A percentile compares a stretch with the other conserved stretches of the same genome.
These are phyloP conservation scores for Tylopilus sp. DNA, from an alignment of 768 basidiomycete species.

Conservation along the genomic window DNA sequence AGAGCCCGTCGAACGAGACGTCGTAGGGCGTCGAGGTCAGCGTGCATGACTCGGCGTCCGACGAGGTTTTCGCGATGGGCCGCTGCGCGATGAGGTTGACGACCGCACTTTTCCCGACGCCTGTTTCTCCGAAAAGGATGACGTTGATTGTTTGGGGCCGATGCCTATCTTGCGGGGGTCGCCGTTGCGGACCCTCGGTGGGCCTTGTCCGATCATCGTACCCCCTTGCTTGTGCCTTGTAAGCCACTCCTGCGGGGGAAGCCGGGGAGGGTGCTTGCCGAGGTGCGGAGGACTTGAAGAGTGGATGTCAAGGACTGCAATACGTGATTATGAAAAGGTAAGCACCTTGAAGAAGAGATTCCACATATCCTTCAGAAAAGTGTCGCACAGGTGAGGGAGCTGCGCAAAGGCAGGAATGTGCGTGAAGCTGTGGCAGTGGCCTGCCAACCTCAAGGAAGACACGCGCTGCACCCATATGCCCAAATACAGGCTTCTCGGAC, in stretches of 20 bases:
- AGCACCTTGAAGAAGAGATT: background rate
- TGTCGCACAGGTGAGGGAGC: no score
- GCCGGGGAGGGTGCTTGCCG: no score
- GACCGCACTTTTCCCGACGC: slow-evolving; percentile 3
- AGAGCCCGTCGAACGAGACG: background rate
- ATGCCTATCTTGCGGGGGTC: background rate
- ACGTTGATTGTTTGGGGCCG: background rate
- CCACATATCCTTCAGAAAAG: background rate
- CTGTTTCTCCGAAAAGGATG: background rate
- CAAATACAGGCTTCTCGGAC: background rate
- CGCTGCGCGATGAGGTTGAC: background rate
- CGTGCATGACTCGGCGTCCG: background rate
- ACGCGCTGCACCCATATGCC: background rate
- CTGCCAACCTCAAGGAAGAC: background rate
- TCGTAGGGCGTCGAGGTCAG: background rate
- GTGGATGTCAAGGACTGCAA: no score
- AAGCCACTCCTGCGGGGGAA: no score
- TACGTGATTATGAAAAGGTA: no score
- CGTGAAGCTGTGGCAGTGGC: background rate
- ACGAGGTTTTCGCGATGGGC: background rate
- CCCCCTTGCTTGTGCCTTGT: background rate
- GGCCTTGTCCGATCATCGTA: no score
- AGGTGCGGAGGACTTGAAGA: no score
- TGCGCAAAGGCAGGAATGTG: background rate
- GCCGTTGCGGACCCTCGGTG: background rate